Conservation (phyloP, 1,284 basidiomycete genomes). For the Sporisorium graminicola region DNA sequence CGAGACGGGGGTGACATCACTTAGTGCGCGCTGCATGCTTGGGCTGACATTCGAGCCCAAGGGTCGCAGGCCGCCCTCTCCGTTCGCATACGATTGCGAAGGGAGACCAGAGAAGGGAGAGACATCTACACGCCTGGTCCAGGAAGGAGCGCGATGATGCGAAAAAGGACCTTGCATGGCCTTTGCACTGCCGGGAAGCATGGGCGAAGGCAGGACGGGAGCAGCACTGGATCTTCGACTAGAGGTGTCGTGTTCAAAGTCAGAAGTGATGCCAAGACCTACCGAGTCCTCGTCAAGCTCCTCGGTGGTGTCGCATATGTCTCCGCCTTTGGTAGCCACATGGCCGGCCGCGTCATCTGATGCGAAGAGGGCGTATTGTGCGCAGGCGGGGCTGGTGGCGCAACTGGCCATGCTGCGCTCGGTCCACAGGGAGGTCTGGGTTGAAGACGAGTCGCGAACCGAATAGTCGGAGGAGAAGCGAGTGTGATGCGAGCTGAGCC, state of each 20-base stretch:
- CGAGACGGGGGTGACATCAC: conserved; percentile 34
- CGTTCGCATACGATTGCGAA: background rate
- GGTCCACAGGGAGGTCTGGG: conserved; percentile 45
- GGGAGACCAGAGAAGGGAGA: conserved; percentile 15
- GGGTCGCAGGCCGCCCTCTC: conserved; percentile 6
- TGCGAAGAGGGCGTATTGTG: conserved; percentile 18
- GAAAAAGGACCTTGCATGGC: conserved; percentile 48
- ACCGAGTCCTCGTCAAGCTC: conserved; percentile 45
- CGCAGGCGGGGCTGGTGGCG: conserved; percentile 43
- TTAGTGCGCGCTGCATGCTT: conserved; percentile 32
- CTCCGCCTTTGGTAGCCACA: background rate
- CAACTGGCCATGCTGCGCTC: conserved; percentile 43
- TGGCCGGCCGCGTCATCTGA: conserved; percentile 3
- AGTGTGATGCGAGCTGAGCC: conserved; percentile 23
- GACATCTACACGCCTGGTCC: conserved; percentile 39
- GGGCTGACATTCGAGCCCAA: conserved; percentile 10
- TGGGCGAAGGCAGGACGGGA: conserved; percentile 19
- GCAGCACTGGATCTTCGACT: conserved; percentile 34
- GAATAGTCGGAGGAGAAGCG: conserved; percentile 42
- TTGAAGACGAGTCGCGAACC: conserved; percentile 36
- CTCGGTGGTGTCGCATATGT: conserved; percentile 26
- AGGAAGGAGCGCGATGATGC: conserved; percentile 53
- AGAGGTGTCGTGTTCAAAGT: conserved; percentile 24
- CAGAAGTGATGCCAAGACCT: conserved; percentile 49
- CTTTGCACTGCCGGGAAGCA: conserved; percentile 15